These are phyloP conservation scores for Ascocoryne sarcoides DNA, from an alignment of 2,329 filamentous ascomycete species.

Conservation along the genomic window DNA sequence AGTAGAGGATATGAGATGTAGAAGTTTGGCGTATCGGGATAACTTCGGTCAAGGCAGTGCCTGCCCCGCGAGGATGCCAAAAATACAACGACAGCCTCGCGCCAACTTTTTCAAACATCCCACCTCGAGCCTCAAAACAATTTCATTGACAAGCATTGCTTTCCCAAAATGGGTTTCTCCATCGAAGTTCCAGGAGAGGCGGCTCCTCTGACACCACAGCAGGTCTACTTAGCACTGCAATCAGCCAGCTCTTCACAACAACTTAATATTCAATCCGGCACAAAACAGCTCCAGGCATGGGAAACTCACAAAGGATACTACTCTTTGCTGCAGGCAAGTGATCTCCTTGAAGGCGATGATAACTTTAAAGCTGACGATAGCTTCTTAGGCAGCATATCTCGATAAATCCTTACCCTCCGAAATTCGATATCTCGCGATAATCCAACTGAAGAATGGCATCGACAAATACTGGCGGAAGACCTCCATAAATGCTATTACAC, in stretches of 20 bases:
- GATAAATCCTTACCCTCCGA: slow-evolving; percentile 68
- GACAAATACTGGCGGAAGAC: slow-evolving; percentile 83
- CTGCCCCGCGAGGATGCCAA: too few relatives aligned
- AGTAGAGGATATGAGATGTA: too few relatives aligned
- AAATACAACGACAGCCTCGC: not conserved
- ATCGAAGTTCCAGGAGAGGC: slow-evolving; percentile 80
- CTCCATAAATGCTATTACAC: slow-evolving; percentile 54
- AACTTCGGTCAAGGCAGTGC: too few relatives aligned
- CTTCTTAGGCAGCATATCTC: slow-evolving; percentile 64
- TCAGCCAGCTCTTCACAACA: slow-evolving; percentile 53
- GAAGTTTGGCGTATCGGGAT: too few relatives aligned
- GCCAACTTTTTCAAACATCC: not conserved
- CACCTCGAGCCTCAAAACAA: not conserved
- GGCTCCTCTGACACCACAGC: slow-evolving; percentile 55
- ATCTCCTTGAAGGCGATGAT: not conserved
- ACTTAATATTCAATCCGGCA: slow-evolving; percentile 56
- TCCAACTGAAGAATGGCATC: slow-evolving; percentile 93
- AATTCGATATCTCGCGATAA: slow-evolving; percentile 80
- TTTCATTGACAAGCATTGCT: not conserved
- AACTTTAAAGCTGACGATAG: slow-evolving; percentile 3
- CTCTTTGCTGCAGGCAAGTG: slow-evolving; percentile 54
- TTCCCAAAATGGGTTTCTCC: slow-evolving; percentile 51
- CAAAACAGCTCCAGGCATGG: slow-evolving; percentile 64
- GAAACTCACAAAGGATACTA: slow-evolving; percentile 59
- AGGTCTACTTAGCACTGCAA: slow-evolving; percentile 56